Evolutionary conservation across 228 moss, liverwort and hornwort genomes (phyloP).

Genomic region (Sphagnum magellanicum): DNA sequence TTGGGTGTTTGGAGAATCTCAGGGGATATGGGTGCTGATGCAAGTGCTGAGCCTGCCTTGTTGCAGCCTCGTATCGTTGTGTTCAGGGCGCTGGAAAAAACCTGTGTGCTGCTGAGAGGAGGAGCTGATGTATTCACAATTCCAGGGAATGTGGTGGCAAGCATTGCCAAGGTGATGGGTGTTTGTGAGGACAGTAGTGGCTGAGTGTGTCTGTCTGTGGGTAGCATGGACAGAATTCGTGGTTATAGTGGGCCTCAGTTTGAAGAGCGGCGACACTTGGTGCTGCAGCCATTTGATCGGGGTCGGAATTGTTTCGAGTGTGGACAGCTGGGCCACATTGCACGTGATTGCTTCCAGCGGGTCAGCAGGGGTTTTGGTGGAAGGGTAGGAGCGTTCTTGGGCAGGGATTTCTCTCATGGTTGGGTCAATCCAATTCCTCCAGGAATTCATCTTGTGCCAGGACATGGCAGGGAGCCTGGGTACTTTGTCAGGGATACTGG

Average conservation of each 20-base stretch:
- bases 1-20: no score
- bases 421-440: constrained; percentile 25
- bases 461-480: constrained; percentile 41
- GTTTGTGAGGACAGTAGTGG: constrained; percentile 51
- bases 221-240: constrained; percentile 88
- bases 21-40: no score
- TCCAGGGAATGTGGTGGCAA: constrained; percentile 9
- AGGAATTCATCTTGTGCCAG: constrained; percentile 39
- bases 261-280: constrained; percentile 75
- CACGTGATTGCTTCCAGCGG: constrained; percentile 47
- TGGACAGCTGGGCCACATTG: constrained; percentile 82
- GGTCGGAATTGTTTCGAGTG: constrained; percentile 77
- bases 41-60: no score
- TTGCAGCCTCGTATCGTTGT: no score
- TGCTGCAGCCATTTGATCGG: constrained; percentile 72
- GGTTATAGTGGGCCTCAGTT: constrained; percentile 66
- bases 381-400: constrained; percentile 30
- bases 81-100: no score
- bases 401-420: constrained; percentile 38
- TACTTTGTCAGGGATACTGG: constrained; percentile 50
- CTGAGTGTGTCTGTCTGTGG: constrained; percentile 26
- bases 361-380: constrained; percentile 34
- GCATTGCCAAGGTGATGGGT: constrained; percentile 56
- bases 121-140: no score
- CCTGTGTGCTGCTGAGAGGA: no score